Base-by-base conservation (phyloP, 2,329 filamentous ascomycete genomes). In the Apiospora saccharicola region DNA sequence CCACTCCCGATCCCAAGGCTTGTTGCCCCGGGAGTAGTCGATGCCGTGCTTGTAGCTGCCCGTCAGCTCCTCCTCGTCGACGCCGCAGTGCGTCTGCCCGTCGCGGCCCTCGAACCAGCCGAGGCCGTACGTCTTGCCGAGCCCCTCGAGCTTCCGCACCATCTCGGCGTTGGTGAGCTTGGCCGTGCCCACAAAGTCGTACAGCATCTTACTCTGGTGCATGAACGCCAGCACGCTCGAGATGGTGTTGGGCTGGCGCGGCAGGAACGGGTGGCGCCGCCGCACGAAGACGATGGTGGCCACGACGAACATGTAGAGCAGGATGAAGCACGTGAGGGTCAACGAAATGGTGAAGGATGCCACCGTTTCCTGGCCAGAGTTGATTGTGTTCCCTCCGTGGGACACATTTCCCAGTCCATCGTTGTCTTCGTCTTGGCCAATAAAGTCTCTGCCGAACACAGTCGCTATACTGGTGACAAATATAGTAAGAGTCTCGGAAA, bases 151-250 rank as follows among this genome's bases (percentile, higher is more conserved):
- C 79, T 86, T 86, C 71, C 81, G 81, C 75, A 88, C 89, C 90
- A 94, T 93, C 78, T 90, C 82, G 19, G 85, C 82, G 70, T 88
- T 90, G 75, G 86, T 88, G 69, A 91, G 82, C 81, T 89, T 89
- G 73, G 91, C 89, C 30, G 92, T 94, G 57, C 89, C 90, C 19
- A 94, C 91, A 80, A 95, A 95, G 77, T 90, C 89, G 74, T 90
- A 91, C 67, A 95, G 83, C 93, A 95, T 95, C 82, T 93, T 93
- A 80, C 89, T 92, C 82, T 94, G 92, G 81, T 95, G 91, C 73
- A 95, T 93, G 78, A 92, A 95, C 0, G 92, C 92, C 71, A 96
- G 85, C 70, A 95, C 89, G 61, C 89, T 91, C 1, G 93, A 91
- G 76, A 96, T 95, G 26, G 93, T 94, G 76, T 91, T 94, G 4